A percentile compares a stretch with the other conserved stretches of the same genome.
phyloP scores from a whole-genome alignment of 2,329 filamentous ascomycete genomes.

The Blastomyces emzantsi region DNA sequence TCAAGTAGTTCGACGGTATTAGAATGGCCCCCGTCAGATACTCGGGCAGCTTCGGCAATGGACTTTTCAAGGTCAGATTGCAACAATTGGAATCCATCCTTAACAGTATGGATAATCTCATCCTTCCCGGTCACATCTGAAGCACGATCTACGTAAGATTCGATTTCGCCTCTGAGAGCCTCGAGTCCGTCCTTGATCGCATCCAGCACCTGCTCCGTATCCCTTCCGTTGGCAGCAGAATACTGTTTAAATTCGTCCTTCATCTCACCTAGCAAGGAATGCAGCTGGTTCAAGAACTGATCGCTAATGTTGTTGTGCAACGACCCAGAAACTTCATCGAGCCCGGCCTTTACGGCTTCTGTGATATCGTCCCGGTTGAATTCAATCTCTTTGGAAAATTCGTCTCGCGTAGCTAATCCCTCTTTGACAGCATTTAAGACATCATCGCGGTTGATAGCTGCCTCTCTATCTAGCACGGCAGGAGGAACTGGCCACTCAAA shows the following conservation, averaged over 20 bases:
- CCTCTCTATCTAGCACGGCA: conserved; percentile 26
- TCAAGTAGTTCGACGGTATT: conserved; percentile 63
- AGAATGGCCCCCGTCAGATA: conserved; percentile 29
- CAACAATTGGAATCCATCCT: conserved; percentile 46
- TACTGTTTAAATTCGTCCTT: conserved; percentile 65
- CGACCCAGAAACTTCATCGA: conserved; percentile 48
- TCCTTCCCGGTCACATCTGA: conserved; percentile 62
- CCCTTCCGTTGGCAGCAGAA: conserved; percentile 65
- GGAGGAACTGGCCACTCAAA: conserved; percentile 62
- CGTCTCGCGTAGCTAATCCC: conserved; percentile 92
- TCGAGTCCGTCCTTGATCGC: conserved; percentile 83
- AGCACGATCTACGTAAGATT: conserved; percentile 67
- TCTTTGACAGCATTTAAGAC: conserved; percentile 79
- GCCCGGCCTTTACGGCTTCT: conserved; percentile 6
- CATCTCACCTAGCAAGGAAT: conserved; percentile 52
- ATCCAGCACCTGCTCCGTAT: conserved; percentile 81
- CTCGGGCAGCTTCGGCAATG: conserved; percentile 37
- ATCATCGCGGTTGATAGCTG: conserved; percentile 52
- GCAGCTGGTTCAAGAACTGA: conserved; percentile 50
- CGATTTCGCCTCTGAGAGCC: conserved; percentile 68
- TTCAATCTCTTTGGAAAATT: conserved; percentile 56
- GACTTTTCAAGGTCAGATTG: conserved; percentile 49
- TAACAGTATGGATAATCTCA: conserved; percentile 60
- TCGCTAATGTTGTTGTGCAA: conserved; percentile 44
- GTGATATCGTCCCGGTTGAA: conserved; percentile 9